Percentiles rank a stretch among this genome's conserved stretches.
Conservation (phyloP, 2,329 filamentous ascomycete species). For the Rutstroemia sydowiana region DNA sequence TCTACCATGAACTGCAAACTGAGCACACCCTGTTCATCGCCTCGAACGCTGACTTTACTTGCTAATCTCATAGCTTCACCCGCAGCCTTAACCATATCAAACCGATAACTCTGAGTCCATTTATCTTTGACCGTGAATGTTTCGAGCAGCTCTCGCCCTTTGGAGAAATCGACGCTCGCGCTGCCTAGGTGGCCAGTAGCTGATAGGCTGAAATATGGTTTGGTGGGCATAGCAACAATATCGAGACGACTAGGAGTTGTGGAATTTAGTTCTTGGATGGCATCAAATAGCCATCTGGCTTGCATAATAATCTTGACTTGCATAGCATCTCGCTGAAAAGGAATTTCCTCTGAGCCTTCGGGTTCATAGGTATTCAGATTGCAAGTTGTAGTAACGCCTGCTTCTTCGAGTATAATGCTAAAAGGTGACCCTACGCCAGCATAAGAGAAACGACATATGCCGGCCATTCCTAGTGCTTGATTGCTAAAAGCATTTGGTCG, state of each 20-base stretch:
- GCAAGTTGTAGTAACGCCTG: constrained; percentile 81
- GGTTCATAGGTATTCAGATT: constrained; percentile 83
- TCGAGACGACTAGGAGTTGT: constrained; percentile 63
- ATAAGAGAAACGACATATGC: constrained; percentile 81
- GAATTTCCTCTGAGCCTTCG: constrained; percentile 71
- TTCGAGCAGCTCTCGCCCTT: constrained; percentile 61
- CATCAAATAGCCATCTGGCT: constrained; percentile 63
- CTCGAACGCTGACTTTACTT: constrained; percentile 84
- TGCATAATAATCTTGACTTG: constrained; percentile 94
- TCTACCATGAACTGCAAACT: constrained; percentile 97
- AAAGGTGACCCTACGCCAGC: constrained; percentile 67
- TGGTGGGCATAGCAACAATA: constrained; percentile 50
- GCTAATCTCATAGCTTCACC: constrained; percentile 88
- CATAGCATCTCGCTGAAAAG: constrained; percentile 73
- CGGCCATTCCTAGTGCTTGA: constrained; percentile 73
- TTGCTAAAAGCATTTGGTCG: constrained; percentile 72
- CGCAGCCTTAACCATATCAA: constrained; percentile 77
- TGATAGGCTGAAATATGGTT: constrained; percentile 69
- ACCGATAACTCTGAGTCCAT: constrained; percentile 73
- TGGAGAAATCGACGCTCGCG: constrained; percentile 60
- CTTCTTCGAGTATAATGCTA: constrained; percentile 78
- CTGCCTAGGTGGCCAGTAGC: constrained; percentile 53
- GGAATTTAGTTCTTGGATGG: constrained; percentile 56
- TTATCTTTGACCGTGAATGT: constrained; percentile 58
- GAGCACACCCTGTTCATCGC: constrained; percentile 82